A percentile compares a stretch with the other conserved stretches of the same genome.
phyloP scores from a whole-genome alignment of 192 early-diverging fungal species.

The Blastocladiella britannica region DNA sequence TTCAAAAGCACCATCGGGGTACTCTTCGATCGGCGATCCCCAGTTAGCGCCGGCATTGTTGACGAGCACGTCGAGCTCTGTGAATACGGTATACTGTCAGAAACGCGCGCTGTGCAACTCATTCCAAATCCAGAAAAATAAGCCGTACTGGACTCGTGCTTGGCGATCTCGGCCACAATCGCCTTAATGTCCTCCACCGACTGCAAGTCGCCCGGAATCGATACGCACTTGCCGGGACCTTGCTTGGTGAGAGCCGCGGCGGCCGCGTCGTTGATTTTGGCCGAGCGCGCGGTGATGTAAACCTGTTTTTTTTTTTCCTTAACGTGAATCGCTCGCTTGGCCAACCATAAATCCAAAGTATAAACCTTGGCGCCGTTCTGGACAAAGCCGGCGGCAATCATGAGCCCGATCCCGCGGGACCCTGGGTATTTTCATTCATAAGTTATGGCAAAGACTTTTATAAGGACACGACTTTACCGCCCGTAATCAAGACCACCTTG shows the following conservation, averaged over 20 bases:
- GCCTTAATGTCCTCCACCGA: slow-evolving; percentile 26
- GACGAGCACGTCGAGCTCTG: slow-evolving; percentile 57
- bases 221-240: slow-evolving; percentile 51
- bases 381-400: slow-evolving; percentile 46
- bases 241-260: slow-evolving; percentile 42
- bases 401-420: slow-evolving; percentile 16
- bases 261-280: slow-evolving; percentile 16
- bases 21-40: slow-evolving; percentile 23
- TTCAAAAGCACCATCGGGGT: slow-evolving; percentile 39
- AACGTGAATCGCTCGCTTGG: slow-evolving; percentile 44
- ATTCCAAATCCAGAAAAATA: not conserved
- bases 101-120: not conserved
- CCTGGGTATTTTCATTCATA: not conserved
- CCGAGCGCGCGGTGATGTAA: not conserved
- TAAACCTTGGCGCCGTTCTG: slow-evolving; percentile 79
- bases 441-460: not conserved
- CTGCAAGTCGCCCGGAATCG: slow-evolving; percentile 53
- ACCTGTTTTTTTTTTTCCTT: slow-evolving; percentile 15
- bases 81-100: not conserved
- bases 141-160: slow-evolving; percentile 30
- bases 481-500: slow-evolving; percentile 67
- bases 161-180: slow-evolving; percentile 29
- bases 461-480: slow-evolving; percentile 28
- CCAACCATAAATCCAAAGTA: no score
- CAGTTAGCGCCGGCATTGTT: slow-evolving; percentile 67